A percentile compares a stretch with the other conserved stretches of the same genome.
These are phyloP conservation scores for Telopea speciosissima DNA, from an alignment of 177 flowering plant genomes.

Conservation along the genomic window DNA sequence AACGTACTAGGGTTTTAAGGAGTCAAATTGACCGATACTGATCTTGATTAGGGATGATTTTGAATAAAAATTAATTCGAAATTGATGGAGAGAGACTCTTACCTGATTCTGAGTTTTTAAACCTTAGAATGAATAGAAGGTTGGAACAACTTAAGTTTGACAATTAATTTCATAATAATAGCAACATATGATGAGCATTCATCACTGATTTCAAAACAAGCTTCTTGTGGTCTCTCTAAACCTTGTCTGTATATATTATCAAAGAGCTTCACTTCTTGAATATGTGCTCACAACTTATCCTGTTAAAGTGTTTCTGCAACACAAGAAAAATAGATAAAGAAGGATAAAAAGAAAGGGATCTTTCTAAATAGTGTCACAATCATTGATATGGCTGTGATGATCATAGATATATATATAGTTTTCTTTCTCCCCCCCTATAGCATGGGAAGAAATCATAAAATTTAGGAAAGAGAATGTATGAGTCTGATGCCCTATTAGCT, in stretches of 20 bases:
- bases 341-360: not conserved
- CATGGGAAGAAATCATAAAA: not conserved
- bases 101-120: too few relatives aligned
- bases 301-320: constrained; percentile 8
- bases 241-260: not conserved
- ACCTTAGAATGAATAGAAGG: too few relatives aligned
- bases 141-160: not conserved
- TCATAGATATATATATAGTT: too few relatives aligned
- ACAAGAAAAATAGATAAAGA: not conserved
- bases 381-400: not conserved
- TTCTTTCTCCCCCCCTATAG: not conserved
- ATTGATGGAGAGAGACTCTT: too few relatives aligned
- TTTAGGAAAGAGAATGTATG: not conserved
- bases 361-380: not conserved
- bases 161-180: not conserved
- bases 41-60: too few relatives aligned
- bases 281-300: not conserved
- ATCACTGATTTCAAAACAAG: not conserved
- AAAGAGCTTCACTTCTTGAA: too few relatives aligned
- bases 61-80: too few relatives aligned
- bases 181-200: not conserved
- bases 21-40: too few relatives aligned
- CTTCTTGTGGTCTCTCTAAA: not conserved
- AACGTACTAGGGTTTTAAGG: not conserved
- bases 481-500: not conserved